Conservation (phyloP, 768 basidiomycete genomes). For the Macrolepiota albuminosa region DNA sequence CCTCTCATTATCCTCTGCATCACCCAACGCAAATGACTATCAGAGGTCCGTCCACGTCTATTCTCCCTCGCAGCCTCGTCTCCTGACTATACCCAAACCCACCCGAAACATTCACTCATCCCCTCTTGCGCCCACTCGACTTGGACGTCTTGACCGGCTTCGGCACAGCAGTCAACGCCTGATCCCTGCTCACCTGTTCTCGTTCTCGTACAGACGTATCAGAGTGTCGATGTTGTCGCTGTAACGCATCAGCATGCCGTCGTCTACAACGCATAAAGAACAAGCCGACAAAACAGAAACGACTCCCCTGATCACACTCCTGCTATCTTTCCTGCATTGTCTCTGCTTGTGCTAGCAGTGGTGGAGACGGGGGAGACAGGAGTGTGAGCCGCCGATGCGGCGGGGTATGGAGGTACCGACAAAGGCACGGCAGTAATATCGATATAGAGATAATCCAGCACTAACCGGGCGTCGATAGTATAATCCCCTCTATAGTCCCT, state of each 20-base stretch:
- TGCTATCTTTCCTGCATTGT: neutral
- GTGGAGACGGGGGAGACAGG: too few species aligned
- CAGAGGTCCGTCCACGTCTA: neutral
- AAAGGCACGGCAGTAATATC: neutral
- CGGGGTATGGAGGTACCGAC: too few species aligned
- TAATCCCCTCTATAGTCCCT: slow-evolving; percentile 3
- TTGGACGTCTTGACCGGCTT: too few species aligned
- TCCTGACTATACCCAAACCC: slow-evolving; percentile 1
- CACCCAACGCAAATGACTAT: neutral
- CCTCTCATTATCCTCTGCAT: too few species aligned
- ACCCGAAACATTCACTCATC: neutral
- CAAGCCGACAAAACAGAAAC: neutral
- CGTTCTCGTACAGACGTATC: neutral
- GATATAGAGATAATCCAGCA: slow-evolving; percentile 12
- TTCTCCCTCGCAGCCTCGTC: slow-evolving; percentile 1
- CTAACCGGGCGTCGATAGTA: slow-evolving; percentile 11
- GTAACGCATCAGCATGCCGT: neutral
- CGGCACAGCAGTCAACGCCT: neutral
- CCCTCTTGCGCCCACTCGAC: too few species aligned
- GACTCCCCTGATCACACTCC: neutral
- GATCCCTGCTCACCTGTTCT: too few species aligned
- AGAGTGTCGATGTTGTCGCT: too few species aligned
- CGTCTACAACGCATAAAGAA: neutral
- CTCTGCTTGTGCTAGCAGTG: too few species aligned
- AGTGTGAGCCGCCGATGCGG: too few species aligned